Conservation (phyloP, 169 alveolate species). For the Neospora caninum region DNA sequence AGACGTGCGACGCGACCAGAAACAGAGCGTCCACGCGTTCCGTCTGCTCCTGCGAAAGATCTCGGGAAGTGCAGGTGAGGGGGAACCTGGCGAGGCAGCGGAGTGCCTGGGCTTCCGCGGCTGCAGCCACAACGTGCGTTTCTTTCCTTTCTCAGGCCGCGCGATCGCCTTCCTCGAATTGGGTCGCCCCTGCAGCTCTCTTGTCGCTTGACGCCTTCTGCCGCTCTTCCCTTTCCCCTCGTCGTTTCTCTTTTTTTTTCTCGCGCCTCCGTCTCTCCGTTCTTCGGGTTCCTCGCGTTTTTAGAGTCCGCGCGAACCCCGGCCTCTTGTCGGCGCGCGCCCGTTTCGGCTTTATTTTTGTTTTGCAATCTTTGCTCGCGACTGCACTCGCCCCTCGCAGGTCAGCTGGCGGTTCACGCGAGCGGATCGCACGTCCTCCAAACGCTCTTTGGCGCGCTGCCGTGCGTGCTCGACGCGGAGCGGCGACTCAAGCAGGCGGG, state of each 20-base stretch:
- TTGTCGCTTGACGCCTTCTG: no score
- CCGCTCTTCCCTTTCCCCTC: no score
- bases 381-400: background rate
- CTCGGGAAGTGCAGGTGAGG: slow-evolving; percentile 19
- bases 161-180: no score
- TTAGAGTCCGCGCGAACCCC: no score
- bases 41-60: background rate
- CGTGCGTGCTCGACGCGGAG: slow-evolving; percentile 25
- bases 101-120: no score
- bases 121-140: no score
- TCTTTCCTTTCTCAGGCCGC: no score
- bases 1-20: background rate
- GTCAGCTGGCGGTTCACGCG: slow-evolving; percentile 40
- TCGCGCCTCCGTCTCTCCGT: background rate
- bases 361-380: background rate
- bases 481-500: background rate
- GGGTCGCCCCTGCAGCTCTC: no score
- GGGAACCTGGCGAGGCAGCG: no score
- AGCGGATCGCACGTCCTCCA: slow-evolving; percentile 63
- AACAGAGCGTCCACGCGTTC: background rate
- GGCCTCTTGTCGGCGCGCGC: no score
- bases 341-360: no score
- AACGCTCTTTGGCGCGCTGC: slow-evolving; percentile 41
- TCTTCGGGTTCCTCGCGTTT: background rate
- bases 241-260: background rate